Percentiles rank a stretch among this genome's conserved stretches.
Evolutionary conservation across 2,329 filamentous ascomycete genomes (phyloP).

Genomic region (Tolypocladium capitatum): DNA sequence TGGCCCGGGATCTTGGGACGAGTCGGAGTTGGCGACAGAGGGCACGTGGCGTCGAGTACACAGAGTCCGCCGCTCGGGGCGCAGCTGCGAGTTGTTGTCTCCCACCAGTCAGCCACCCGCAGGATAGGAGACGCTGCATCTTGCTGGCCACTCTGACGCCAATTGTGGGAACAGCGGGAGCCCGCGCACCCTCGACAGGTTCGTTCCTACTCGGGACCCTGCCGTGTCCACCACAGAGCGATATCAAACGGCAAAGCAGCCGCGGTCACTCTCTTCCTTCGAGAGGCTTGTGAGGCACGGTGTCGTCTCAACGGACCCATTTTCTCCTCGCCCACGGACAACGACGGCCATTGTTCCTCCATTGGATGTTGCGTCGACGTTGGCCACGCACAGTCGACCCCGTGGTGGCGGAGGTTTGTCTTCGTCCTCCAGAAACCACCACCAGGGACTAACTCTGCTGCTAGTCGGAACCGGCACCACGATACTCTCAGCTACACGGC

Average conservation of each 20-base stretch:
- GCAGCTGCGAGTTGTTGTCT: background rate
- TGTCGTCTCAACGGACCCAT: conserved; percentile 10
- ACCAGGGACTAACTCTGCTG: background rate
- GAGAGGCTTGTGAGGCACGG: conserved; percentile 32
- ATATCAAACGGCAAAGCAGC: conserved; percentile 30
- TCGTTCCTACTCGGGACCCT: conserved; percentile 31
- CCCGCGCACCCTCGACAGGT: conserved; percentile 29
- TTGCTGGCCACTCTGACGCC: background rate
- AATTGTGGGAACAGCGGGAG: conserved; percentile 2
- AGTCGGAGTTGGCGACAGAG: background rate
- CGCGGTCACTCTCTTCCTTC: conserved; percentile 25
- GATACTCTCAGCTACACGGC: background rate
- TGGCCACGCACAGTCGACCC: background rate
- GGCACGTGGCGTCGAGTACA: background rate
- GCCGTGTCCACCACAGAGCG: conserved; percentile 25
- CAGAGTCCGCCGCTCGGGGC: background rate
- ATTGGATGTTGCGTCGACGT: background rate
- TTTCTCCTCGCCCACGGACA: conserved; percentile 9
- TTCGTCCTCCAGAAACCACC: background rate
- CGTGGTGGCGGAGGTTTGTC: background rate
- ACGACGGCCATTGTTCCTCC: background rate
- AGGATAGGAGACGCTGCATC: background rate
- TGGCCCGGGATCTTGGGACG: conserved; percentile 3
- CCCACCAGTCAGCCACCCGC: background rate
- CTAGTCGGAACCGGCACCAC: background rate